Percentiles rank a stretch among this genome's conserved stretches.
phyloP scores from a whole-genome alignment of 2,329 filamentous ascomycete species.

The Botrytis sinoallii region DNA sequence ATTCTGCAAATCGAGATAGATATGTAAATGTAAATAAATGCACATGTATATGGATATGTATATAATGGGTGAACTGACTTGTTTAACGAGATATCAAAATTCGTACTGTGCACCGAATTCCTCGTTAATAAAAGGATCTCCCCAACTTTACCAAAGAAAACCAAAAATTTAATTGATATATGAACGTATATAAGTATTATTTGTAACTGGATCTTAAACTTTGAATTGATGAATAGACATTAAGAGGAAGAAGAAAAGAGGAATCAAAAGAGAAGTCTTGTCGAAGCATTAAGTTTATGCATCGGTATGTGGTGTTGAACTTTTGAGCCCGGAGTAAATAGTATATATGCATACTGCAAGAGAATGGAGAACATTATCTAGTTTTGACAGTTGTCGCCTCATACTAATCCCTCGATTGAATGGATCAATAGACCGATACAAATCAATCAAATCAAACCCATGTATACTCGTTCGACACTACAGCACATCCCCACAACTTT shows the following conservation, averaged over 20 bases:
- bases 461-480: background rate
- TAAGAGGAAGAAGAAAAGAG: background rate
- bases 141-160: background rate
- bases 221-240: background rate
- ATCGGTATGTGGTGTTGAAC: background rate
- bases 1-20: background rate
- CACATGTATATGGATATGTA: background rate
- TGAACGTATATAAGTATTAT: background rate
- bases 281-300: conserved; percentile 6
- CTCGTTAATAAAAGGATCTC: background rate
- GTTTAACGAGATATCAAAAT: background rate
- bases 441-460: background rate
- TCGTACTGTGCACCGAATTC: background rate
- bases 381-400: conserved; percentile 17
- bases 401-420: conserved; percentile 12
- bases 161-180: background rate
- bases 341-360: conserved; percentile 8
- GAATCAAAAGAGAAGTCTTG: background rate
- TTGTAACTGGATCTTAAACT: background rate
- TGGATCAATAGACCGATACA: background rate
- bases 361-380: conserved; percentile 7
- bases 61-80: background rate
- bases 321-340: background rate
- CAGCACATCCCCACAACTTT: conserved; percentile 9
- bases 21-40: background rate